Evolutionary conservation across 2,329 filamentous ascomycete genomes (phyloP).

Genomic region (Dothistroma pini): DNA sequence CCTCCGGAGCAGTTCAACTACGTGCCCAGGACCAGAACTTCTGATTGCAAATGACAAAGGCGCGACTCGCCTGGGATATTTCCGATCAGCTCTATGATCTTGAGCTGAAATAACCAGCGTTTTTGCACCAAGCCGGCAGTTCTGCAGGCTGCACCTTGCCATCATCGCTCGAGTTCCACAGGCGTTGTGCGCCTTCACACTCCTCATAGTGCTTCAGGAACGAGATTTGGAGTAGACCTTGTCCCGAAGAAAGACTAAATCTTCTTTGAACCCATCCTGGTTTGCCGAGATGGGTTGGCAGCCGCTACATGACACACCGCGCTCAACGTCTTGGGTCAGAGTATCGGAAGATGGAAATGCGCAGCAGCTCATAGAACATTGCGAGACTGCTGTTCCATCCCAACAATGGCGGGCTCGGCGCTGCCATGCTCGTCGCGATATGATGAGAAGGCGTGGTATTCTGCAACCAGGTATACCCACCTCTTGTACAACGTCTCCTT

Average conservation of each 20-base stretch:
- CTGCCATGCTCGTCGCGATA: neutral
- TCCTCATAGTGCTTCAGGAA: slow-evolving; percentile 5
- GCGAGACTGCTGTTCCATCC: neutral
- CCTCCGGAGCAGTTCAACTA: too few relatives aligned
- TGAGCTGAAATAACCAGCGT: neutral
- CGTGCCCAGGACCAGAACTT: too few relatives aligned
- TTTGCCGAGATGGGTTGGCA: slow-evolving; percentile 5
- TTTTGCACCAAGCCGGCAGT: neutral
- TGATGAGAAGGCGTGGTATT: neutral
- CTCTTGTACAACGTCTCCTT: neutral
- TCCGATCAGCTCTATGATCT: neutral
- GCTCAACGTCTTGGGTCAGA: neutral
- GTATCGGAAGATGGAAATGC: neutral
- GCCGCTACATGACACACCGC: slow-evolving; percentile 2
- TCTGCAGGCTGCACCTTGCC: slow-evolving; percentile 1
- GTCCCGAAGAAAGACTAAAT: neutral
- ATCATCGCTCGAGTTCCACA: slow-evolving; percentile 3
- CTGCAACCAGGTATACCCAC: neutral
- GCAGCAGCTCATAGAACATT: neutral
- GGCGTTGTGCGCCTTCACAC: slow-evolving; percentile 1
- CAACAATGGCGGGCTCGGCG: neutral
- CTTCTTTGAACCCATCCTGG: neutral
- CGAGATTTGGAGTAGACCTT: slow-evolving; percentile 2
- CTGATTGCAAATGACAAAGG: neutral
- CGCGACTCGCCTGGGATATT: neutral